These are phyloP conservation scores for Aspergillus kassunensis DNA, from an alignment of 495 filamentous ascomycete species.

Conservation along the genomic window DNA sequence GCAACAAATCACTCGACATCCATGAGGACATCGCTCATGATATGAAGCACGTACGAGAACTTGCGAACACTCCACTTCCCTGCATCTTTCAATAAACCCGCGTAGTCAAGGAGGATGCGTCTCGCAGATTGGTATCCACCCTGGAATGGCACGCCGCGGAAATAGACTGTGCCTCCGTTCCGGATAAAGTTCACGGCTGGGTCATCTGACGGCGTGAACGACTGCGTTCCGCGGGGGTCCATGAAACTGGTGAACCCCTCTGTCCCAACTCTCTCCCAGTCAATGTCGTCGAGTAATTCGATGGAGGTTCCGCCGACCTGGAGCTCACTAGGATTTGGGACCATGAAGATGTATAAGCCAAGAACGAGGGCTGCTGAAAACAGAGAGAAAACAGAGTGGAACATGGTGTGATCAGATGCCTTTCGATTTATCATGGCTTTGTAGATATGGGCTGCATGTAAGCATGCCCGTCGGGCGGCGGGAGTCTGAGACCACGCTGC, in stretches of 20 bases:
- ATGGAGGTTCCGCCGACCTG: slow-evolving; percentile 33
- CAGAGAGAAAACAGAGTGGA: slow-evolving; percentile 44
- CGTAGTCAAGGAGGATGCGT: slow-evolving; percentile 47
- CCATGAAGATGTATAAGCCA: slow-evolving; percentile 51
- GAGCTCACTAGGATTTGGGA: slow-evolving; percentile 25
- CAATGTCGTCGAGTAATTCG: slow-evolving; percentile 48
- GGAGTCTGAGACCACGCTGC: slow-evolving; percentile 49
- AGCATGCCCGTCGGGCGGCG: slow-evolving; percentile 43
- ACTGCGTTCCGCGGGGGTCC: slow-evolving; percentile 33
- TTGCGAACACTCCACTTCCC: slow-evolving; percentile 50
- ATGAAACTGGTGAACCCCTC: slow-evolving; percentile 41
- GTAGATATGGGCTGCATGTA: slow-evolving; percentile 51
- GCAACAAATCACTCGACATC: slow-evolving; percentile 20
- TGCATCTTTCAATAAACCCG: slow-evolving; percentile 46
- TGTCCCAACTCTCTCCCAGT: slow-evolving; percentile 43
- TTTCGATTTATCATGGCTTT: slow-evolving; percentile 48
- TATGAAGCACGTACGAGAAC: slow-evolving; percentile 46
- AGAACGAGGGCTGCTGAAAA: slow-evolving; percentile 50
- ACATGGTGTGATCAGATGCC: slow-evolving; percentile 46
- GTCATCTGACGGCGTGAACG: slow-evolving; percentile 30
- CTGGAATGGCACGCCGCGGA: slow-evolving; percentile 44
- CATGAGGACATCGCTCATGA: slow-evolving; percentile 53
- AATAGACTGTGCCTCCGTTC: slow-evolving; percentile 45
- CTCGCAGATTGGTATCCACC: slow-evolving; percentile 48
- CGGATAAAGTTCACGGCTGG: slow-evolving; percentile 48